Conservation (phyloP, 495 filamentous ascomycete species). For the Glutinoglossum americanum region DNA sequence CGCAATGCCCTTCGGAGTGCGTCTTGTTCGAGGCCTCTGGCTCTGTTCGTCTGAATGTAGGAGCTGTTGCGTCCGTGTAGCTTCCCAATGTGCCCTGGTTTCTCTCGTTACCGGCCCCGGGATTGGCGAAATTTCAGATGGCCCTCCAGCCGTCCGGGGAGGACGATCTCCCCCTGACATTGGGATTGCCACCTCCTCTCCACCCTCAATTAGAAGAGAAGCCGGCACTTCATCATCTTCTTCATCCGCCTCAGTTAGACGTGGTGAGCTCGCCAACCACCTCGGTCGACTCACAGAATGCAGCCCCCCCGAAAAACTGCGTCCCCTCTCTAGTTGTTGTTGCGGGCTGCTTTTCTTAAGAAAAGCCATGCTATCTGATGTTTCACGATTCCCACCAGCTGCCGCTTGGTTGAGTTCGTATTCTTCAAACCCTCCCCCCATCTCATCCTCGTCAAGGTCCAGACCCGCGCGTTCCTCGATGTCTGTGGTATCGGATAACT, state of each 20-base stretch:
- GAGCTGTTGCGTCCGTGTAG: conserved; percentile 36
- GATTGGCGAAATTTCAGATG: conserved; percentile 14
- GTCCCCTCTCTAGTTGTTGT: neutral
- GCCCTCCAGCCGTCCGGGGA: conserved; percentile 4
- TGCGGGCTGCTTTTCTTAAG: neutral
- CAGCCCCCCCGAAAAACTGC: neutral
- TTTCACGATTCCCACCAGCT: conserved; percentile 38
- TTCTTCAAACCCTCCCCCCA: conserved; percentile 42
- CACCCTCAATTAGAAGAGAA: conserved; percentile 65
- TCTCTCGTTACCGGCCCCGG: conserved; percentile 30
- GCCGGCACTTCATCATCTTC: conserved; percentile 80
- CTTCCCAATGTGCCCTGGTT: conserved; percentile 43
- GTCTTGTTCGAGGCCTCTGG: neutral
- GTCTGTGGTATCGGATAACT: conserved; percentile 34
- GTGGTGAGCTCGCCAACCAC: conserved; percentile 1
- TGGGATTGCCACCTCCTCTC: conserved; percentile 12
- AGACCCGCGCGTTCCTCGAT: conserved; percentile 46
- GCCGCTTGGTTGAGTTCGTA: conserved; percentile 48
- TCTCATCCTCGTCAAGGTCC: conserved; percentile 45
- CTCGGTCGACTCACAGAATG: conserved; percentile 6
- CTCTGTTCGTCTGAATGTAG: conserved; percentile 27
- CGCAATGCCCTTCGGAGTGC: conserved; percentile 14
- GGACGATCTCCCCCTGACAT: conserved; percentile 8
- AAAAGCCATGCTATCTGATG: conserved; percentile 28
- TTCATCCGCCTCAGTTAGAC: conserved; percentile 33